Evolutionary conservation across 768 basidiomycete genomes (phyloP), one percentile per base, ranked within the genome.

Genomic region (Hortiboletus campestris): DNA sequence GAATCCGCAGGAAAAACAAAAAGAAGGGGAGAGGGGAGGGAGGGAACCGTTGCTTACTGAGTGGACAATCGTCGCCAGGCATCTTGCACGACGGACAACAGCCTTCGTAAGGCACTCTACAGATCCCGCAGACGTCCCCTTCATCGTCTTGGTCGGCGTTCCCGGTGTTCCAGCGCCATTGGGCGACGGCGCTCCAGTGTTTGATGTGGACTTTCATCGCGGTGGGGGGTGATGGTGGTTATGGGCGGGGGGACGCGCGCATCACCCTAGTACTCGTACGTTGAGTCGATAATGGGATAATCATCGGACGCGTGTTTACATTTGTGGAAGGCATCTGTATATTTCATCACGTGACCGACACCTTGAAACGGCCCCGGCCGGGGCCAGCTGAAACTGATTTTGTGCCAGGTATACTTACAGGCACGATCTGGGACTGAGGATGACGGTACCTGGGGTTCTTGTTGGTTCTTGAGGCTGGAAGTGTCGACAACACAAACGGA

Each of bases 31-130:
- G 11, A 19, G 9, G 2, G 2, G n/a, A 49, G 11, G 36, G 40
- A 32, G 32, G 44, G 28, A 50, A 13, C 2, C 25, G 3, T 8
- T n/a, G 79, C 86, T 66, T 63, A 94, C 93, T 93, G 22, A 95
- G 74, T 1, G 94, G 93, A 75, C 93, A 95, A 63, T 93, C 94
- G 61, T 98, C 97, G 16, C 97, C 97, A 0, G 97, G 97, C 65
- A 95, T 83, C 72, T 96, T 98, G 75, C 97, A 99, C 4, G 87
- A 83, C 12, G 97, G 94, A 75, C 96, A 98, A 64, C 93, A 94
- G 0, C 91, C 92, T 68, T 99, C 97, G 68, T 86, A 98, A 0
- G 93, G 83, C 3, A 92, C 88, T 28, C 91, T 85, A 72, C 94
- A 96, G 60, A 97, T 95, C 5, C 92, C 94, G 68, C 94, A 86